These are phyloP conservation scores for Lactarius sanguifluus DNA, from an alignment of 768 basidiomycete genomes.

Conservation along the genomic window DNA sequence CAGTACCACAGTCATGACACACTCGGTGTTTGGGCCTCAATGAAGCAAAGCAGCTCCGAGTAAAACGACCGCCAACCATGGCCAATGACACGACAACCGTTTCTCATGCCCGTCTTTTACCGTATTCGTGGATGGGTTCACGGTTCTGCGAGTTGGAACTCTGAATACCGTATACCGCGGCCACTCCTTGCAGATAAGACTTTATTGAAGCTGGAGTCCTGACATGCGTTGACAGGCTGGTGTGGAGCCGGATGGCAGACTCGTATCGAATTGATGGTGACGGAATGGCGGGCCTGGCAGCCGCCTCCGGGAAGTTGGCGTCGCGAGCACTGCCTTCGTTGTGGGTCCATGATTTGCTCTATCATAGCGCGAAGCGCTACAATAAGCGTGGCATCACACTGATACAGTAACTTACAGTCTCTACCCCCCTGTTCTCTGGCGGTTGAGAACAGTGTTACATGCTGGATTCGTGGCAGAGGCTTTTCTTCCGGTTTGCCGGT, in stretches of 20 bases:
- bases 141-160: background rate
- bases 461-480: background rate
- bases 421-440: background rate
- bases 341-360: background rate
- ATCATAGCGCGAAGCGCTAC: background rate
- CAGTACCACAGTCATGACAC: too few species aligned
- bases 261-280: background rate
- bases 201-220: background rate
- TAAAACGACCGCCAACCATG: too few species aligned
- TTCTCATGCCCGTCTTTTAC: too few species aligned
- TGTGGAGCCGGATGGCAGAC: background rate
- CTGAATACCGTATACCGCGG: background rate
- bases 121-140: too few species aligned
- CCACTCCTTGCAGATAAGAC: background rate
- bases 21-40: too few species aligned
- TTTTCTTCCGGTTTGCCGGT: background rate
- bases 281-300: background rate
- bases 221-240: background rate
- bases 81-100: too few species aligned
- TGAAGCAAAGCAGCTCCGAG: too few species aligned
- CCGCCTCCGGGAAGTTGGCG: background rate
- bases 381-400: background rate
- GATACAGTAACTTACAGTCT: too few species aligned
- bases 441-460: background rate
- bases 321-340: background rate